phyloP scores from a whole-genome alignment of 192 early-diverging fungal species.

The Ambispora gerdemannii region DNA sequence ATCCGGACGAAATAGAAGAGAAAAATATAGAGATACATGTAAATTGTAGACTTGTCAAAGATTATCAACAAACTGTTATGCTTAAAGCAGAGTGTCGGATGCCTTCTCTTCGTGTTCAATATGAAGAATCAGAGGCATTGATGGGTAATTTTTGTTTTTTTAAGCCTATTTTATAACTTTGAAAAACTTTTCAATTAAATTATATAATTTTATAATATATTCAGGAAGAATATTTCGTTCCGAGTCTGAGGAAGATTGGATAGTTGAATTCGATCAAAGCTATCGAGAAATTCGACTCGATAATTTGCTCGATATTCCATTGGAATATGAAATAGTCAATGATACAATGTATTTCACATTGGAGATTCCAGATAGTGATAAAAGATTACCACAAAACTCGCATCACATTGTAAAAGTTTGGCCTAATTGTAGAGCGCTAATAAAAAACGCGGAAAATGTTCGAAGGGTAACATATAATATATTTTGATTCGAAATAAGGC shows the following conservation, averaged over 20 bases:
- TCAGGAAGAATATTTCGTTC: constrained; percentile 34
- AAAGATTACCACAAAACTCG: constrained; percentile 32
- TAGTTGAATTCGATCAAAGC: constrained; percentile 44
- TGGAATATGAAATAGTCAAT: constrained; percentile 68
- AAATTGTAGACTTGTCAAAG: constrained; percentile 77
- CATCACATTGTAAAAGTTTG: constrained; percentile 47
- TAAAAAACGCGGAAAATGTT: constrained; percentile 59
- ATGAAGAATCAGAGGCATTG: constrained; percentile 44
- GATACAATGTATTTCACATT: constrained; percentile 72
- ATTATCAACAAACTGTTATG: constrained; percentile 70
- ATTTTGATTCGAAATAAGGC: too few species aligned
- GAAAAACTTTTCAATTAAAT: constrained; percentile 4
- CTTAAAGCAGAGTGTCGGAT: constrained; percentile 59
- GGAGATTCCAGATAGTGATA: constrained; percentile 47
- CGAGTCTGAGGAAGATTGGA: constrained; percentile 46
- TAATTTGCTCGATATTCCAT: constrained; percentile 51
- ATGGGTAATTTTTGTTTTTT: constrained; percentile 37
- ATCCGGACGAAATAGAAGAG: constrained; percentile 54
- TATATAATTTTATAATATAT: constrained; percentile 5
- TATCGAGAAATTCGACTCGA: constrained; percentile 46
- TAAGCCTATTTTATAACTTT: neutral
- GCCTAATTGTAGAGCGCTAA: constrained; percentile 53
- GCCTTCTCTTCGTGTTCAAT: constrained; percentile 49
- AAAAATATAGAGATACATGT: constrained; percentile 72
- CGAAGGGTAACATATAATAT: constrained; percentile 60